phyloP scores from a whole-genome alignment of 148 eudicot species.

The Chenopodium berlandieri region DNA sequence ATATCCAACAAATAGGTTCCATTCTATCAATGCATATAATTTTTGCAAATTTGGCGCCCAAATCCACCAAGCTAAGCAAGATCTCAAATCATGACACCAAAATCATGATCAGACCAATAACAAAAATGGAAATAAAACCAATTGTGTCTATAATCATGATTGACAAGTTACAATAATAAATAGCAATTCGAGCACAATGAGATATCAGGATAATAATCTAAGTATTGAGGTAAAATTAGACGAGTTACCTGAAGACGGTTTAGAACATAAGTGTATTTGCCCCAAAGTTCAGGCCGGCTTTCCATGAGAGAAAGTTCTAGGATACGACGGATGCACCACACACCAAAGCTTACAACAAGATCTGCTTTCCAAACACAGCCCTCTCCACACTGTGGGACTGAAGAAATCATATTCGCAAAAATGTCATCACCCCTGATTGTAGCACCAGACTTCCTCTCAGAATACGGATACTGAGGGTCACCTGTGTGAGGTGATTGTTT shows the following conservation, averaged over 20 bases:
- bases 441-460: conserved; percentile 40
- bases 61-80: conserved; percentile 3
- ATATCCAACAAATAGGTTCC: neutral
- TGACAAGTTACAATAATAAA: neutral
- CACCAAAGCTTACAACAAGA: conserved; percentile 83
- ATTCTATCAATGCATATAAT: neutral
- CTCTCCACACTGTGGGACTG: conserved; percentile 89
- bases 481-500: conserved; percentile 30
- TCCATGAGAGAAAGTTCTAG: conserved; percentile 94
- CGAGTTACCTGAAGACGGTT: conserved; percentile 93
- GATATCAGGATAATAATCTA: neutral
- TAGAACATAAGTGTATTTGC: conserved; percentile 89
- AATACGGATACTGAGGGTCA: conserved; percentile 36
- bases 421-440: conserved; percentile 38
- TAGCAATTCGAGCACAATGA: neutral
- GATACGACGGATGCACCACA: conserved; percentile 89
- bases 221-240: neutral
- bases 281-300: conserved; percentile 99
- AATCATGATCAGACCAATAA: neutral
- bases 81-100: neutral
- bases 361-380: conserved; percentile 81
- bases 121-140: neutral
- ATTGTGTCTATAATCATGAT: neutral
- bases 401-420: conserved; percentile 40
- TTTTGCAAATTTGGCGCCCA: neutral